Evolutionary conservation across 176 grass and related monocot species (phyloP).

Genomic region (Bothriochloa decipiens): DNA sequence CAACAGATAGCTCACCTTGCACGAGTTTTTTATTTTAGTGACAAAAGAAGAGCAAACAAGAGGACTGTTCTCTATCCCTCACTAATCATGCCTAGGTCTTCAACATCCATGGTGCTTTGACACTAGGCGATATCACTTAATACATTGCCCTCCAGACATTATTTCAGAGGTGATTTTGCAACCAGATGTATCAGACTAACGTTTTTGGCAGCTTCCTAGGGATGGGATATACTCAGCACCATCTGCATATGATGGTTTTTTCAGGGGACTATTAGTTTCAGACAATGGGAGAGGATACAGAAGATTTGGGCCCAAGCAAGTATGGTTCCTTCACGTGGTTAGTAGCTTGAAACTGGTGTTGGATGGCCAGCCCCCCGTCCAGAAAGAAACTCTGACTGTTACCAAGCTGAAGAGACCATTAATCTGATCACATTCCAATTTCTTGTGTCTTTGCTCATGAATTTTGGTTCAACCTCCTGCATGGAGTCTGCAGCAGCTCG

Average conservation of each 20-base stretch:
- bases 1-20: not conserved
- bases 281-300: not conserved
- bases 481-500: not conserved
- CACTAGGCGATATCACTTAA: not conserved
- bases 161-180: not conserved
- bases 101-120: not conserved
- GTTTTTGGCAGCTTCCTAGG: not conserved
- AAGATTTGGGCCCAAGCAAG: not conserved
- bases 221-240: not conserved
- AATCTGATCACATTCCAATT: not conserved
- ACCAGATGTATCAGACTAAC: not conserved
- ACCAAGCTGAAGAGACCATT: not conserved
- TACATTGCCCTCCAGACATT: not conserved
- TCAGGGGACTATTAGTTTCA: not conserved
- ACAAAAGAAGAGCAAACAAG: not conserved
- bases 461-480: not conserved
- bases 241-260: not conserved
- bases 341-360: not conserved
- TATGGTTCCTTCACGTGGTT: not conserved
- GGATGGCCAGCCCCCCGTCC: not conserved
- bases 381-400: not conserved
- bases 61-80: not conserved
- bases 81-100: not conserved
- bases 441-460: not conserved
- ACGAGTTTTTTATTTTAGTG: not conserved